A percentile compares a stretch with the other conserved stretches of the same genome.
Conservation (phyloP, 305 asterid genomes). For the Ajuga reptans region DNA sequence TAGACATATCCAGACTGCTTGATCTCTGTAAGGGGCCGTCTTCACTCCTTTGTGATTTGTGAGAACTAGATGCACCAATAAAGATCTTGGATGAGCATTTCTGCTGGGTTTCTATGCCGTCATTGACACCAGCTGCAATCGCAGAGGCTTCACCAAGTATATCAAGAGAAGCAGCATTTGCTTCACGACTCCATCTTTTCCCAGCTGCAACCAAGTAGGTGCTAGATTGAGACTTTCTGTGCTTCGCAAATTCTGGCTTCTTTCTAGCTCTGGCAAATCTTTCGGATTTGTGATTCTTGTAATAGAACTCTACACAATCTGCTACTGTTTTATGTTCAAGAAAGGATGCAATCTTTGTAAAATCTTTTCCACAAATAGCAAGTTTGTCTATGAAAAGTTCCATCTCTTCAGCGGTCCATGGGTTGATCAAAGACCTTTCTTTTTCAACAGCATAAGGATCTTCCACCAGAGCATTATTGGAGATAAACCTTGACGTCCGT, state of each 20-base stretch:
- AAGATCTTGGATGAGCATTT: slow-evolving; percentile 37
- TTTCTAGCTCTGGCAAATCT: slow-evolving; percentile 61
- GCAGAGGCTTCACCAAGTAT: slow-evolving; percentile 75
- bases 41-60: slow-evolving; percentile 32
- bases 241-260: slow-evolving; percentile 52
- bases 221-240: slow-evolving; percentile 50
- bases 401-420: slow-evolving; percentile 72
- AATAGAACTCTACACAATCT: slow-evolving; percentile 90
- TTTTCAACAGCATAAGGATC: slow-evolving; percentile 76
- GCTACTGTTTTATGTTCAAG: slow-evolving; percentile 71
- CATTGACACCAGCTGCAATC: slow-evolving; percentile 53
- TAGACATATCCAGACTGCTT: slow-evolving; percentile 47
- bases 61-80: slow-evolving; percentile 34
- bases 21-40: slow-evolving; percentile 41
- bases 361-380: slow-evolving; percentile 64
- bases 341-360: slow-evolving; percentile 70
- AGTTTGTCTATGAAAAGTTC: slow-evolving; percentile 78
- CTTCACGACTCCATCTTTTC: slow-evolving; percentile 78
- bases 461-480: slow-evolving; percentile 75
- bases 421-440: slow-evolving; percentile 64
- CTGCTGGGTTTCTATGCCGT: slow-evolving; percentile 39
- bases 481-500: slow-evolving; percentile 53
- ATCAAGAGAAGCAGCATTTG: slow-evolving; percentile 74
- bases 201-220: slow-evolving; percentile 73
- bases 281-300: slow-evolving; percentile 89